Percentiles rank a stretch among this genome's conserved stretches.
Conservation (phyloP, 306 rosid genomes). For the Erythrophleum fordii region DNA sequence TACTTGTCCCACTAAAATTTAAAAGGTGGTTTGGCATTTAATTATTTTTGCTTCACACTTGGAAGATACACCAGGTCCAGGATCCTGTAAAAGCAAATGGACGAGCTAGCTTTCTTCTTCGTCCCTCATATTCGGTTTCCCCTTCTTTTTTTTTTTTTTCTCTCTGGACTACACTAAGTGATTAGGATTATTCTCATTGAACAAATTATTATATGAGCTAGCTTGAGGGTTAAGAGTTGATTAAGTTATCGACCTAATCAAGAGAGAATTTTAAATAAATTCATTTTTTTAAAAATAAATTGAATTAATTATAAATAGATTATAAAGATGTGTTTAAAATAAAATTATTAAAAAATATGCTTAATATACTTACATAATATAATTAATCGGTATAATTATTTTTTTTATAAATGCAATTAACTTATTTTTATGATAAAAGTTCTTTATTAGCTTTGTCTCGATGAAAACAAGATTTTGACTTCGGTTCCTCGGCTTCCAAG, state of each 20-base stretch:
- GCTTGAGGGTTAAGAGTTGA: neutral
- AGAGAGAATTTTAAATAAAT: too few species aligned
- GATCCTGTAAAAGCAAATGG: conserved; percentile 45
- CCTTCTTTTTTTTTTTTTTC: neutral
- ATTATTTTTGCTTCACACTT: conserved; percentile 46
- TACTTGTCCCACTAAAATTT: conserved; percentile 44
- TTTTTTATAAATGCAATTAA: too few species aligned
- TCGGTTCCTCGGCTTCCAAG: conserved; percentile 30
- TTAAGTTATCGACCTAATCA: too few species aligned
- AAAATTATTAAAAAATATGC: too few species aligned
- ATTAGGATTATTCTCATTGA: neutral
- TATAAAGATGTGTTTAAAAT: too few species aligned
- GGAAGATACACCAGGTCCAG: conserved; percentile 47
- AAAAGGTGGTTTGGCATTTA: conserved; percentile 50
- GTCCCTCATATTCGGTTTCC: neutral
- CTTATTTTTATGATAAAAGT: neutral
- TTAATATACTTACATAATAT: too few species aligned
- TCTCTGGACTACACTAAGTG: neutral
- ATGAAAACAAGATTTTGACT: conserved; percentile 50
- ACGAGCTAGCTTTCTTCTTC: conserved; percentile 37
- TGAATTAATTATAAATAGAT: too few species aligned
- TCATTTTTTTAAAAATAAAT: too few species aligned
- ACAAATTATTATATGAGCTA: conserved; percentile 26
- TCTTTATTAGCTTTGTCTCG: neutral
- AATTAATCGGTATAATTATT: too few species aligned